phyloP scores from a whole-genome alignment of 202 grass and related monocot genomes.

The Eragrostis tef region DNA sequence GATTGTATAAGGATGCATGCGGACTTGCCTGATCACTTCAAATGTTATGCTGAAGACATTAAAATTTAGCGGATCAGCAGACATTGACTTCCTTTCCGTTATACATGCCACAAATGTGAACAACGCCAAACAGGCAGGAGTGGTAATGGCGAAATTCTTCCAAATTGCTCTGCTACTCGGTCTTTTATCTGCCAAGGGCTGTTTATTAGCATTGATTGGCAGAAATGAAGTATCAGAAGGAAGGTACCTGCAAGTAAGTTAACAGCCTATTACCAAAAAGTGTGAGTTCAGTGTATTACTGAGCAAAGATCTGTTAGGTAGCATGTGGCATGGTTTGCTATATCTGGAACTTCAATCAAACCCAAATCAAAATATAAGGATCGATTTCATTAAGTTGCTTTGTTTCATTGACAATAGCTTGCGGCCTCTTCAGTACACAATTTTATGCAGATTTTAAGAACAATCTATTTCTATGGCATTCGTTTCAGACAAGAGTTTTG shows the following conservation, averaged over 20 bases:
- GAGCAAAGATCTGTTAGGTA: too few species aligned
- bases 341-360: conserved; percentile 10
- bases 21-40: conserved; percentile 53
- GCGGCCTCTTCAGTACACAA: background rate
- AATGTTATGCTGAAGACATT: conserved; percentile 47
- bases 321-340: too few species aligned
- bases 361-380: background rate
- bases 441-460: background rate
- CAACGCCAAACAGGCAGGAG: conserved; percentile 32
- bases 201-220: background rate
- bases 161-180: too few species aligned
- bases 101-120: conserved; percentile 53
- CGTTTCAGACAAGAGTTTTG: too few species aligned
- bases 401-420: too few species aligned
- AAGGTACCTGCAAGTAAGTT: conserved; percentile 47
- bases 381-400: background rate
- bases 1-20: background rate
- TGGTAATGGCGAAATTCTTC: conserved; percentile 27
- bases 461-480: background rate
- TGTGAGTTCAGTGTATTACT: background rate
- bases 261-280: background rate
- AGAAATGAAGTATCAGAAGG: conserved; percentile 35
- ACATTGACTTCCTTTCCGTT: conserved; percentile 50
- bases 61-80: conserved; percentile 42
- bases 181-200: background rate